Percentiles rank a stretch among this genome's conserved stretches.
These are phyloP conservation scores for Mortierella sp. DNA, from an alignment of 371 early-diverging fungal species.

Conservation along the genomic window DNA sequence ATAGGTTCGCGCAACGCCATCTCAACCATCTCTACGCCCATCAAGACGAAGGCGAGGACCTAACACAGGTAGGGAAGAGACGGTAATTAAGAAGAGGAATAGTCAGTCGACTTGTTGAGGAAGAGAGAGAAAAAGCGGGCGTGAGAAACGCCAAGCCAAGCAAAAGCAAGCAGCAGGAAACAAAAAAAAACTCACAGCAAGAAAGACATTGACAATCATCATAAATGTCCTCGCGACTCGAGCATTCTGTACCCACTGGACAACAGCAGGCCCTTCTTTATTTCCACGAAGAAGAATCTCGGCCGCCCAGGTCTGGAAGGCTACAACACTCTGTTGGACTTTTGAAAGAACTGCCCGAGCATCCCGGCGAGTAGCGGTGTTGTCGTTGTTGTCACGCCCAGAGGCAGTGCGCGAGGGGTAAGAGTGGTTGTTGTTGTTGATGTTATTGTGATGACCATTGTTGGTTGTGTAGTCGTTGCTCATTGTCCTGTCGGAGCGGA, in stretches of 20 bases:
- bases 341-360: constrained; percentile 25
- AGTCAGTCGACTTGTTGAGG: constrained; percentile 8
- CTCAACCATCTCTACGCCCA: constrained; percentile 44
- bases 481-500: constrained; percentile 32
- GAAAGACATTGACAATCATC: constrained; percentile 35
- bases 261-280: constrained; percentile 15
- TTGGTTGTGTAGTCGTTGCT: constrained; percentile 16
- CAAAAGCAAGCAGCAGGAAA: constrained; percentile 2
- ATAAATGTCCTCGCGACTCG: constrained; percentile 39
- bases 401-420: constrained; percentile 17
- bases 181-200: constrained; percentile 32
- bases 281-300: constrained; percentile 13
- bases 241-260: constrained; percentile 44
- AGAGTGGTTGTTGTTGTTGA: constrained; percentile 2
- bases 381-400: not conserved
- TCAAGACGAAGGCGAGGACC: constrained; percentile 33
- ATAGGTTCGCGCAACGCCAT: constrained; percentile 43
- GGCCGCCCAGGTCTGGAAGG: constrained; percentile 42
- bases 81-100: constrained; percentile 10
- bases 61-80: constrained; percentile 23
- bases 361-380: constrained; percentile 20
- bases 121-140: constrained; percentile 3
- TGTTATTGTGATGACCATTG: not conserved
- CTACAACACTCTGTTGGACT: constrained; percentile 35
- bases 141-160: constrained; percentile 16